Evolutionary conservation across 1,284 basidiomycete genomes (phyloP), one percentile per base, ranked within the genome.

Genomic region (Agaricales sp.): DNA sequence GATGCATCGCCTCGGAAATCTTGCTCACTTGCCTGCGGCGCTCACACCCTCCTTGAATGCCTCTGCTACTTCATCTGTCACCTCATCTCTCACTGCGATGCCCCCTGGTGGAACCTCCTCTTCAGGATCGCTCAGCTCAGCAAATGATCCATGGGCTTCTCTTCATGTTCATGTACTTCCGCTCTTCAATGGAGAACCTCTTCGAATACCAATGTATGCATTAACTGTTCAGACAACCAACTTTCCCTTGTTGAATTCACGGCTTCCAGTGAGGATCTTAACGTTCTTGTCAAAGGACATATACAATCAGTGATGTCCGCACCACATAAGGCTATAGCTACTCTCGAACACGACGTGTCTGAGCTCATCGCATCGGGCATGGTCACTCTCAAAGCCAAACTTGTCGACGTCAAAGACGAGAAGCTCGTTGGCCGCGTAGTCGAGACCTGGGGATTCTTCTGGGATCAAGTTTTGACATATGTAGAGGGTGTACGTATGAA

Each of bases 401-500:
- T 98, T 6, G 71, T 70, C 8, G 78, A 73, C 3, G 67, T 86
- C 21, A 83, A 85, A 23, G 89, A 92, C 44, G 78, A 84, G 44
- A 77, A 81, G 56, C 73, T 97, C 3, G 67, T 94, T 14, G 70
- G 71, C 1, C 75, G 89, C 6, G 73, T 95, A 8, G 88, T 92
- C 1, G 91, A 95, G 56, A 74, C 89, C 13, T 98, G 94, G 94
- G 78, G 76, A 3, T 94, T 95, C 70, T 97, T 96, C 68, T 96
- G 92, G 83, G 87, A 89, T 54, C 85, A 91, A 53, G 82, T 97
- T 18, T 68, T 98, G 1, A 92, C 93, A 1, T 94, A 92, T 61
- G 70, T 92, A 38, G 89, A 93, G 72, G 87, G 86, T 48, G 87
- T 88, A 58, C 60, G 81, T 71, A 14, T 51, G 37, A 18, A 38